Percentiles rank a stretch among this genome's conserved stretches.
Evolutionary conservation across 1,284 basidiomycete species (phyloP).

Genomic region (Taiwanofungus camphoratus): DNA sequence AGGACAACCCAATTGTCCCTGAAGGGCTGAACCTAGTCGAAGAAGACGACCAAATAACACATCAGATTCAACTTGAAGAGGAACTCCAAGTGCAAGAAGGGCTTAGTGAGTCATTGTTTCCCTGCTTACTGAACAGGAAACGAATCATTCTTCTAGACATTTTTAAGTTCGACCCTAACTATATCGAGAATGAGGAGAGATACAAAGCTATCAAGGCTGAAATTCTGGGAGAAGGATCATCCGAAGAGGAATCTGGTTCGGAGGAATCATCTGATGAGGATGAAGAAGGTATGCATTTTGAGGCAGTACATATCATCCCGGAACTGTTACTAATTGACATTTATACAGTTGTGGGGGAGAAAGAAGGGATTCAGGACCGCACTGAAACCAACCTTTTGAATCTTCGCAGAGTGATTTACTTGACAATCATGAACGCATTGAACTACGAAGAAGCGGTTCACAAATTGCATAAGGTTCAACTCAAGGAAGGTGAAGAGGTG

Average conservation of each 20-base stretch:
- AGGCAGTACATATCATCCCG: neutral
- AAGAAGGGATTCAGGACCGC: constrained; percentile 89
- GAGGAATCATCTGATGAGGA: constrained; percentile 55
- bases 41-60: constrained; percentile 96
- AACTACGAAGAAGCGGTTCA: constrained; percentile 99
- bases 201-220: constrained; percentile 91
- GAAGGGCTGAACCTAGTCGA: constrained; percentile 96
- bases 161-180: constrained; percentile 93
- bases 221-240: constrained; percentile 87
- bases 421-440: constrained; percentile 98
- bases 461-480: constrained; percentile 91
- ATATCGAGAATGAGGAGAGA: constrained; percentile 88
- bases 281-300: constrained; percentile 38
- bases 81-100: constrained; percentile 93
- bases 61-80: constrained; percentile 88
- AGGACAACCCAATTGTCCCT: constrained; percentile 92
- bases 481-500: constrained; percentile 91
- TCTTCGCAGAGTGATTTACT: constrained; percentile 88
- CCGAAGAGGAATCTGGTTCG: constrained; percentile 61
- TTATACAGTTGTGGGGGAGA: constrained; percentile 56
- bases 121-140: no score
- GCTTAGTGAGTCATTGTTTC: constrained; percentile 61
- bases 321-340: constrained; percentile 7
- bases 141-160: constrained; percentile 54
- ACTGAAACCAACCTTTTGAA: constrained; percentile 97